These are phyloP conservation scores for Barnettozyma salicaria DNA, from an alignment of 805 yeast species.

Conservation along the genomic window DNA sequence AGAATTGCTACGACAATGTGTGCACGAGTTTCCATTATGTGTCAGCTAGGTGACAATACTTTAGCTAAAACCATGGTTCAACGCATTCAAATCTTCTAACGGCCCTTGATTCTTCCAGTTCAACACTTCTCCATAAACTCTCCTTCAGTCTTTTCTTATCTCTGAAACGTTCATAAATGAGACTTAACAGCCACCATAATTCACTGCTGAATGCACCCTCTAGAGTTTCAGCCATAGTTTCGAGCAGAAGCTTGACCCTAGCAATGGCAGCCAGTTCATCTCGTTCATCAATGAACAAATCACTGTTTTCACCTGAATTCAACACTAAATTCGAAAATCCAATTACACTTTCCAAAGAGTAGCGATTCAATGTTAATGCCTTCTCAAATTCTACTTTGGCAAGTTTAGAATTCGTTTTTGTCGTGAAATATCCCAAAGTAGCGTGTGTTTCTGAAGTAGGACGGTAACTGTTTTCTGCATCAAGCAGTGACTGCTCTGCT, in stretches of 20 bases:
- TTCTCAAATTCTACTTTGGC: slow-evolving; percentile 63
- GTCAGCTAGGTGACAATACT: not conserved
- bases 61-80: slow-evolving; percentile 1
- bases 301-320: slow-evolving; percentile 1
- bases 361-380: slow-evolving; percentile 23
- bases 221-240: slow-evolving; percentile 30
- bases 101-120: slow-evolving; percentile 48
- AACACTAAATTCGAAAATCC: slow-evolving; percentile 21
- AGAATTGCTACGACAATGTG: no score
- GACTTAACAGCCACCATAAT: slow-evolving; percentile 63
- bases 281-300: slow-evolving; percentile 43
- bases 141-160: slow-evolving; percentile 43
- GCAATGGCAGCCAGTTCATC: slow-evolving; percentile 57
- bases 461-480: slow-evolving; percentile 49
- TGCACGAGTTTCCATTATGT: no score
- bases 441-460: slow-evolving; percentile 45
- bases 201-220: slow-evolving; percentile 47
- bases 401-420: slow-evolving; percentile 27
- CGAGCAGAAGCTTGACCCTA: slow-evolving; percentile 33
- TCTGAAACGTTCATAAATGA: slow-evolving; percentile 53
- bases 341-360: slow-evolving; percentile 13
- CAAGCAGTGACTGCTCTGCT: slow-evolving; percentile 65
- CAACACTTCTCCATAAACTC: slow-evolving; percentile 58
- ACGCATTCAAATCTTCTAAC: slow-evolving; percentile 4
- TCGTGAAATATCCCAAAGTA: slow-evolving; percentile 36